Evolutionary conservation across 2,329 filamentous ascomycete species (phyloP).

Genomic region (Claviceps maximensis): DNA sequence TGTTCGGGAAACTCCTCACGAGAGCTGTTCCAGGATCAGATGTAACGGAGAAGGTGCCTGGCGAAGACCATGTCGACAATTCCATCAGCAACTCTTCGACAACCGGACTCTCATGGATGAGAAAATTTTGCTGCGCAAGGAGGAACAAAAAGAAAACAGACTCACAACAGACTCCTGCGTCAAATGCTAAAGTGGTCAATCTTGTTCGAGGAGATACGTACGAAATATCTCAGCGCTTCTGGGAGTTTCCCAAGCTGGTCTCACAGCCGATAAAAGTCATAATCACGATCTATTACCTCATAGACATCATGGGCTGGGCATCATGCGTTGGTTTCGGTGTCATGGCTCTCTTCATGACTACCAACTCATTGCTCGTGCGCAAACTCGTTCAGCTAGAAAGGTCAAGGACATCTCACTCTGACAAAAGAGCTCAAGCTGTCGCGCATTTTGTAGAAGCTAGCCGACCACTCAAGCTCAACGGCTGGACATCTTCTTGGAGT

Average conservation of each 20-base stretch:
- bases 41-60: conserved; percentile 21
- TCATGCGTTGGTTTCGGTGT: conserved; percentile 62
- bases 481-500: conserved; percentile 26
- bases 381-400: conserved; percentile 56
- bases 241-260: conserved; percentile 70
- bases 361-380: conserved; percentile 57
- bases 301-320: conserved; percentile 68
- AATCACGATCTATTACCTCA: conserved; percentile 47
- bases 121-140: conserved; percentile 10
- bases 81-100: neutral
- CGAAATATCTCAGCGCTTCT: conserved; percentile 71
- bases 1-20: conserved; percentile 25
- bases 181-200: conserved; percentile 84
- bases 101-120: conserved; percentile 9
- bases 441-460: conserved; percentile 81
- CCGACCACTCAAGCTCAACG: conserved; percentile 42
- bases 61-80: conserved; percentile 6
- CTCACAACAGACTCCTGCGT: conserved; percentile 42
- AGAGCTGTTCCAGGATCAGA: conserved; percentile 26
- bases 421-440: conserved; percentile 65
- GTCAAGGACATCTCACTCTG: conserved; percentile 58
- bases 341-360: conserved; percentile 51
- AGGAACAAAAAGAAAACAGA: conserved; percentile 6
- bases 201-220: conserved; percentile 73
- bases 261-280: conserved; percentile 66